Base-by-base conservation (phyloP, 768 basidiomycete genomes). In the Boletus eberwhitei region DNA sequence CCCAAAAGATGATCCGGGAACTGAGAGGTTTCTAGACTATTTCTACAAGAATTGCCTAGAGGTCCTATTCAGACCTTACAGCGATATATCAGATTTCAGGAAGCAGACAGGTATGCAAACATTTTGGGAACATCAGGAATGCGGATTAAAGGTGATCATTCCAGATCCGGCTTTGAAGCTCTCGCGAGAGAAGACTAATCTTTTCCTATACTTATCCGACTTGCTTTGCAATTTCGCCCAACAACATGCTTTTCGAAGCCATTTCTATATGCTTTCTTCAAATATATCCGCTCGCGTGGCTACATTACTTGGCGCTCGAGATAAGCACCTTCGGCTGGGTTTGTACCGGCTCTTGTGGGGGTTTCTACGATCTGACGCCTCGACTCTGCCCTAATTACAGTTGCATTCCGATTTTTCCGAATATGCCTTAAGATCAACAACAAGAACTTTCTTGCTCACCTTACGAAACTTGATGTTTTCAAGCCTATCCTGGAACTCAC, bases 311-410 rank as follows among this genome's bases (percentile, higher is more conserved):
- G 85, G 82, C 57, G 81, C 84, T 47, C 85, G 84, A 65, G 93
- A 97, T 68, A 98, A 98, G 70, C 91, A 97, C 67, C 79, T 98
- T 40, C 86, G 92, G 35, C 85, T 97, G 69, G 89, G 95, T 96
- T 64, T 58, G 89, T 75, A 46, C 50, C 52, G 11, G 21, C 47
- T 37, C 36, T 38, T 7, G 39, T 19, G 16, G 26, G 12, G 11
- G 19, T 21, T 52, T 43, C 46, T 39, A 44, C n/a, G 54, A 55
- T 45, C 55, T 65, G 46, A 61, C 48, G 52, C 22, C 47, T 63
- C 19, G 24, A 19, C 41, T 37, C 39, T 52, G 31, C 44, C 22
- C 45, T 35, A 35, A 42, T 59, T 44, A 31, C 61, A 98, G 97
- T 90, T 66, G 86, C 93, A 13, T 87, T 99, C 68, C 89, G 95